Conservation (phyloP, 805 yeast genomes). For the Yamadazyma tumulicola region DNA sequence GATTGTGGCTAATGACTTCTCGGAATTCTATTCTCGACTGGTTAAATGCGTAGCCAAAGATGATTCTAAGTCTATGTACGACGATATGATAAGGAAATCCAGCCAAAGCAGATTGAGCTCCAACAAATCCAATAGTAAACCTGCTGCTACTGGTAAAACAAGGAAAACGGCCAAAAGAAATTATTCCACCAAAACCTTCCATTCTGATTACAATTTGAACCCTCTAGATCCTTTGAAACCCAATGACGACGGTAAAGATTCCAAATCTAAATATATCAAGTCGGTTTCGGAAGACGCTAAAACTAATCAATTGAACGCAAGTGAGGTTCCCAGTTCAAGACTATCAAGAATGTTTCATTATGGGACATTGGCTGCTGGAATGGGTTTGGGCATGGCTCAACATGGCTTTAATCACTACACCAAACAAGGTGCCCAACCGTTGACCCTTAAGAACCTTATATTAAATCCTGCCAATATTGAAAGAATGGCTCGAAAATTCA, state of each 20-base stretch:
- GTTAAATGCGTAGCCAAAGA: not conserved
- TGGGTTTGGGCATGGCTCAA: conserved; percentile 78
- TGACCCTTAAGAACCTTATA: conserved; percentile 55
- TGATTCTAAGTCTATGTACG: conserved; percentile 1
- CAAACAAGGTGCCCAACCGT: conserved; percentile 28
- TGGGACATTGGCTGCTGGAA: conserved; percentile 87
- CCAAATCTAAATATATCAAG: not conserved
- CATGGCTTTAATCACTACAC: conserved; percentile 73
- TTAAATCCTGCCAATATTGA: conserved; percentile 83
- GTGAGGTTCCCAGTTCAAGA: conserved; percentile 80
- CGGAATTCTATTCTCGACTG: no score
- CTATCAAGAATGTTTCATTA: conserved; percentile 89
- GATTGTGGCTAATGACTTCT: conserved; percentile 3
- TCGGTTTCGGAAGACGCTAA: conserved; percentile 20
- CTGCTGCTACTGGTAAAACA: not conserved
- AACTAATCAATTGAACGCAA: conserved; percentile 38
- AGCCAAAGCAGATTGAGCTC: conserved; percentile 1
- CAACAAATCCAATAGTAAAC: not conserved
- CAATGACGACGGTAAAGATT: not conserved
- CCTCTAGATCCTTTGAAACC: conserved; percentile 4
- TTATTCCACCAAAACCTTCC: conserved; percentile 8
- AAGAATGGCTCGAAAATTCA: conserved; percentile 78
- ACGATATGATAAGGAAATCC: conserved; percentile 4
- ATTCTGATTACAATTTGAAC: conserved; percentile 2
- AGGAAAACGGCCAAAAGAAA: conserved; percentile 3